Base-by-base conservation (phyloP, 495 filamentous ascomycete genomes). In the Xanthoparmelia taractica region DNA sequence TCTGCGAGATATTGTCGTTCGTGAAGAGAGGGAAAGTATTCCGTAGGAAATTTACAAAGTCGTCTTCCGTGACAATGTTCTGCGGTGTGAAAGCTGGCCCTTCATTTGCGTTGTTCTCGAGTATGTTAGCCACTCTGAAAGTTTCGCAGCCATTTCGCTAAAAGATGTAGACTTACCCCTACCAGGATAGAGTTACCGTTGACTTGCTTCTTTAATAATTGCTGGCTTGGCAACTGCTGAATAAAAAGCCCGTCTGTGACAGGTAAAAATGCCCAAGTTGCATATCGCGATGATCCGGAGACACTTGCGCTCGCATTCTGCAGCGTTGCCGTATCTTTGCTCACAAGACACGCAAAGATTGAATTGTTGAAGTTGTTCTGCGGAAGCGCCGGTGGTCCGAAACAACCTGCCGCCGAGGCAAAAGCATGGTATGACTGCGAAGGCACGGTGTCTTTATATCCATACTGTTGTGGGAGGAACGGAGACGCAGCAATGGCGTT, bases 221-320 rank as follows among this genome's bases (percentile, higher is more conserved):
- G 82, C 63, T 75, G 69, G 34, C 73, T 79, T 17, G 85, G 84
- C 8, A 74, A 73, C 27, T 82, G 74, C 54, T 75, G 74, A 60
- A 88, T 72, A 63, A 86, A 81, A 5, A 70, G 70, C 6, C 81
- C 85, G 64, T 89, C 86, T 3, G 83, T 82, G 4, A 88, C 85
- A 11, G 85, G 85, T 33, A 84, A 67, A 65, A 87, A 87, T 1
- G 75, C 83, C 80, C 81, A 88, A 40, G 80, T 81, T 66, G 72
- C 77, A 60, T 58, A 77, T 47, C 73, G 71, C 5, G 74, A 78
- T 12, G 74, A 71, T 37, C 72, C 71, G 18, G 79, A 85, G 36
- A 84, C 74, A 33, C 63, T 73, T 15, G 71, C 74, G 63, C 79
- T 84, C 2, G 84, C 85, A 52, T 81, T 81, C 64, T 86, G 82